These are phyloP conservation scores for Mycena chlorophos DNA, from an alignment of 768 basidiomycete genomes.

Conservation along the genomic window DNA sequence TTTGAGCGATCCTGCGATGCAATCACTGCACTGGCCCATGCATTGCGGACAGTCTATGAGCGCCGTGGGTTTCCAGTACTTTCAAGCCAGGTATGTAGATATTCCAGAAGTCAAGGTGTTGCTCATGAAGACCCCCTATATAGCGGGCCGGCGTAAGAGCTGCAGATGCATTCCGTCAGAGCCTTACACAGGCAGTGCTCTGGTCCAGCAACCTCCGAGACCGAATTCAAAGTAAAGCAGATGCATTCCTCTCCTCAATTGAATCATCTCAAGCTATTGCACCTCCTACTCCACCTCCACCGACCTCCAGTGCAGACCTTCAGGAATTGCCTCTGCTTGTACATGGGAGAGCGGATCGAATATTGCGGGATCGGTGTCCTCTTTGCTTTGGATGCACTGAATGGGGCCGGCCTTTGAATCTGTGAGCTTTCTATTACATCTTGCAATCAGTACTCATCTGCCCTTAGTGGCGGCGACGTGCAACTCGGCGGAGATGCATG, in stretches of 20 bases:
- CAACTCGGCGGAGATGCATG: conserved; percentile 40
- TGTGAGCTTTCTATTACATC: conserved; percentile 18
- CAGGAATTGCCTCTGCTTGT: background rate
- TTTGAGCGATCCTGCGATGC: conserved; percentile 41
- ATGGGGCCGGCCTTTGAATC: conserved; percentile 26
- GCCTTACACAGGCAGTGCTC: conserved; percentile 27
- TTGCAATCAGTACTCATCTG: background rate
- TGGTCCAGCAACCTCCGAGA: conserved; percentile 30
- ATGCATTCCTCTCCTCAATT: conserved; percentile 8
- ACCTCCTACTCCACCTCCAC: background rate
- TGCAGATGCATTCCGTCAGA: conserved; percentile 28
- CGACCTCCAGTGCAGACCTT: background rate
- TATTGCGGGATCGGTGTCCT: conserved; percentile 33
- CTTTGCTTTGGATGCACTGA: conserved; percentile 33
- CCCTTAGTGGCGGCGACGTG: conserved; percentile 37
- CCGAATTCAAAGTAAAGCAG: conserved; percentile 17
- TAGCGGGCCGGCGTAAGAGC: conserved; percentile 29
- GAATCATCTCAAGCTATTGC: conserved; percentile 1
- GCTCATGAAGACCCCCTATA: background rate
- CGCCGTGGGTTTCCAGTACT: conserved; percentile 25
- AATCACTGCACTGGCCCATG: conserved; percentile 14
- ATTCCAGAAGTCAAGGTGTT: background rate
- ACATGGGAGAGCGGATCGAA: conserved; percentile 12
- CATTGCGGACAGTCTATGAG: conserved; percentile 32
- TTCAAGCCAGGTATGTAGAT: conserved; percentile 20